These are phyloP conservation scores for Aspergillus unguis DNA, from an alignment of 2,329 filamentous ascomycete species.

Conservation along the genomic window DNA sequence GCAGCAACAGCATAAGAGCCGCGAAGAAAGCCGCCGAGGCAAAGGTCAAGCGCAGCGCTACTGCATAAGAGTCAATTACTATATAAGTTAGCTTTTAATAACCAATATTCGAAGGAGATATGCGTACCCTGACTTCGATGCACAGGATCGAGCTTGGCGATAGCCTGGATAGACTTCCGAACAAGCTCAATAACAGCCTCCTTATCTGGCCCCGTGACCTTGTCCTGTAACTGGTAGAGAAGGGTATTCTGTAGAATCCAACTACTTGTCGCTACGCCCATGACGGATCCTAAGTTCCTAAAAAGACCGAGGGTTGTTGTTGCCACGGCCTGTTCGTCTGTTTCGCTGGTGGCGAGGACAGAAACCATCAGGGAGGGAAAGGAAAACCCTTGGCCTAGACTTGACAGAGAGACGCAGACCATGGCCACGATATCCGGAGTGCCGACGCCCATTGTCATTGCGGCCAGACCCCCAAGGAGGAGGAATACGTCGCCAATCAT, in stretches of 20 bases:
- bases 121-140: constrained; percentile 48
- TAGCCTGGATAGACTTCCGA: constrained; percentile 50
- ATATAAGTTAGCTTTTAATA: not conserved
- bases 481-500: constrained; percentile 50
- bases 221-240: constrained; percentile 54
- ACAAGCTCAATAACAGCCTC: constrained; percentile 50
- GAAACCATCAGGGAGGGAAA: constrained; percentile 64
- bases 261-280: constrained; percentile 70
- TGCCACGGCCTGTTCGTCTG: constrained; percentile 64
- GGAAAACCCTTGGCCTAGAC: constrained; percentile 61
- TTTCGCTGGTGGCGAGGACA: constrained; percentile 57
- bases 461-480: constrained; percentile 50
- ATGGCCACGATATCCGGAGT: constrained; percentile 56
- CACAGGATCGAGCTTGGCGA: constrained; percentile 43
- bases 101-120: not conserved
- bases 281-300: constrained; percentile 67
- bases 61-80: constrained; percentile 39
- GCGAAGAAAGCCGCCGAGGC: constrained; percentile 37
- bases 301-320: constrained; percentile 69
- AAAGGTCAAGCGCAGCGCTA: constrained; percentile 37
- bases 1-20: constrained; percentile 32
- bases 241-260: constrained; percentile 71
- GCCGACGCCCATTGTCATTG: constrained; percentile 50
- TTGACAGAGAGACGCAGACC: constrained; percentile 55
- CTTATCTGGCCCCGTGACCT: constrained; percentile 60